Base-by-base conservation (phyloP, 2,329 filamentous ascomycete genomes). In the Davidsoniella neocaledoniae region DNA sequence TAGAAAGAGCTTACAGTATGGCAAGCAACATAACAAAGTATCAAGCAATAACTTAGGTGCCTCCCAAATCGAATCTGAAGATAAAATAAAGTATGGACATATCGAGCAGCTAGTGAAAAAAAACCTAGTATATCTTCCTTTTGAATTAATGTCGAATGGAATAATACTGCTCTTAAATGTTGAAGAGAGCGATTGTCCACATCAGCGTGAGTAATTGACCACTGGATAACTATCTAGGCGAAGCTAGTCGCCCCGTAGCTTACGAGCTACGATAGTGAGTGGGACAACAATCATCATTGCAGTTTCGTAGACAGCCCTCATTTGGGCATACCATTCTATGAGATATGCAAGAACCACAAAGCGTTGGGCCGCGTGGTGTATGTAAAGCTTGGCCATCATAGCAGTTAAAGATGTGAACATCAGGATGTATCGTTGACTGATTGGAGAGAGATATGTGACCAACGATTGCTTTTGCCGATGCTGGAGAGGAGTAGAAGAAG, bases 251-350 rank as follows among this genome's bases (percentile, higher is more conserved):
- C 40, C 40, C 17, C 23, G 40, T 9, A 42, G 17, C 40, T 23
- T 25, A n/a, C 40, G 40, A 42, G 19, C 19, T 4, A 42, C 19
- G 19, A 42, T 42, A 19, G 40, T 19, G 8, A 42, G 12, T 3
- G 40, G 9, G 40, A 42, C 14, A 16, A 19, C 40, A 8, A 43
- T 7, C 10, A 49, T 6, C 14, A 44, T 21, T 8, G 21, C 33
- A 4, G 41, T 44, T 38, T 49, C 16, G 10, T 39, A 49, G 19
- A 49, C n/a, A 21, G 41, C 29, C 37, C 41, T 44, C 14, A 50
- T 16, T 3, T 50, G 42, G 5, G 19, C 21, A 17, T 45, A 50
- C 14, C 29, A 44, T 26, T 50, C 48, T 7, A 50, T 46, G 8
- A 50, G 9, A 21, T 26, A 23, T 12, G 33, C 36, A 5, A 33